Base-by-base conservation (phyloP, 164 flowering plant species). In the Chimonanthus salicifolius region DNA sequence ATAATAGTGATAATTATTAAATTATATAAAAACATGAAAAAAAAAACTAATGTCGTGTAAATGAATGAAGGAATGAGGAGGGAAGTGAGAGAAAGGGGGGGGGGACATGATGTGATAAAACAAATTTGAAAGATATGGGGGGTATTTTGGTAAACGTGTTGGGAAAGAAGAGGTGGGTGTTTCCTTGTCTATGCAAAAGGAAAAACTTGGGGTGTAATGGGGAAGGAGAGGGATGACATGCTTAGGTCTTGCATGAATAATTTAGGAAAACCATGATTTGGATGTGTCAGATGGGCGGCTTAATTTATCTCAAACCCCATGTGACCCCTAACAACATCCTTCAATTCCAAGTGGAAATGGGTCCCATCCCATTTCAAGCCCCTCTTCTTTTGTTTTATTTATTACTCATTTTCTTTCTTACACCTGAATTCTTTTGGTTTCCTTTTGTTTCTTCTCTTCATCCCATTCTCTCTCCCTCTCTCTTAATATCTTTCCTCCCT, bases 191-290 rank as follows among this genome's bases (percentile, higher is more conserved):
- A 33, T 71, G 64, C 7, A 62, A 51, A 54, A 71, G 16, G 46
- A 18, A 5, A 43, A 6, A 15, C 16, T 44, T 60, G 73, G 58
- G 62, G 4, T 33, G 33, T 5, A 49, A 62, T 58, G 65, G 8
- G 63, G 64, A 60, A 47, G 44, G 68, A 51, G 4, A 6, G 69
- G 13, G 62, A 70, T 71, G 73, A 80, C 85, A 76, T 68, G 78
- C 81, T 76, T 78, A 76, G 77, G 82, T 80, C 69, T 70, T 68
- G 64, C 50, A 50, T 80, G 80, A 75, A 77, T 79, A 75, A 75
- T 76, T 81, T 82, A 78, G 73, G 79, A 71, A 77, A 80, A 78
- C 69, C 79, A 77, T 79, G 83, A 81, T 81, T 79, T 79, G 83
- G 80, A 77, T 80, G 71, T 83, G 83, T 80, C 78, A 80, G 78